phyloP scores from a whole-genome alignment of 2,329 filamentous ascomycete species.

The Penicillium sp. region DNA sequence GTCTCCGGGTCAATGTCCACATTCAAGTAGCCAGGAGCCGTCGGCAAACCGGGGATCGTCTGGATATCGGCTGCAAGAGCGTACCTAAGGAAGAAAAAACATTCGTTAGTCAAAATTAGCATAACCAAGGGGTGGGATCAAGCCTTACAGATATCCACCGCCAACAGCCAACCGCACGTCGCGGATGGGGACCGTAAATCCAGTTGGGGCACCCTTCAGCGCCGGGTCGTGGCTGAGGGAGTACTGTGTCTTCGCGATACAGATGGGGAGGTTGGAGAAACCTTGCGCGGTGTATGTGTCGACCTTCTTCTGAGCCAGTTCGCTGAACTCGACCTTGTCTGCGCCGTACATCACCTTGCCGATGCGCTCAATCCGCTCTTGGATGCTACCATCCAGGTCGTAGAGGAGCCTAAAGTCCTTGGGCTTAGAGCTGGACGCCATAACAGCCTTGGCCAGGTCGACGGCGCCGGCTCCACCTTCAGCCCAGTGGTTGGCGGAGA shows the following conservation, averaged over 20 bases:
- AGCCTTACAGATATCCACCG: slow-evolving; percentile 81
- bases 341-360: slow-evolving; percentile 95
- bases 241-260: slow-evolving; percentile 98
- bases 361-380: slow-evolving; percentile 89
- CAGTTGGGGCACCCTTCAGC: slow-evolving; percentile 91
- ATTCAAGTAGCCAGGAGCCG: slow-evolving; percentile 92
- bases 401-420: slow-evolving; percentile 92
- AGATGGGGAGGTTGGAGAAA: slow-evolving; percentile 91
- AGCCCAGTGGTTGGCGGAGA: slow-evolving; percentile 95
- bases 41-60: slow-evolving; percentile 94
- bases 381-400: slow-evolving; percentile 74
- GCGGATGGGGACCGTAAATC: slow-evolving; percentile 91
- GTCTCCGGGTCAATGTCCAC: slow-evolving; percentile 82
- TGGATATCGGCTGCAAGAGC: slow-evolving; percentile 96
- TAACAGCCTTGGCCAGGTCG: slow-evolving; percentile 84
- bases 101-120: slow-evolving; percentile 41
- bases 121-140: slow-evolving; percentile 3
- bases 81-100: slow-evolving; percentile 60
- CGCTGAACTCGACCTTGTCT: slow-evolving; percentile 85
- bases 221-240: slow-evolving; percentile 90
- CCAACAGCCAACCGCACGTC: slow-evolving; percentile 94
- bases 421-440: slow-evolving; percentile 79
- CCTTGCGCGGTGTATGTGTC: slow-evolving; percentile 93
- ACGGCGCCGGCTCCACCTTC: slow-evolving; percentile 90
- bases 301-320: slow-evolving; percentile 93